Evolutionary conservation across 495 filamentous ascomycete species (phyloP), one percentile per base, ranked within the genome.

Genomic region (Penicillium alfredii): DNA sequence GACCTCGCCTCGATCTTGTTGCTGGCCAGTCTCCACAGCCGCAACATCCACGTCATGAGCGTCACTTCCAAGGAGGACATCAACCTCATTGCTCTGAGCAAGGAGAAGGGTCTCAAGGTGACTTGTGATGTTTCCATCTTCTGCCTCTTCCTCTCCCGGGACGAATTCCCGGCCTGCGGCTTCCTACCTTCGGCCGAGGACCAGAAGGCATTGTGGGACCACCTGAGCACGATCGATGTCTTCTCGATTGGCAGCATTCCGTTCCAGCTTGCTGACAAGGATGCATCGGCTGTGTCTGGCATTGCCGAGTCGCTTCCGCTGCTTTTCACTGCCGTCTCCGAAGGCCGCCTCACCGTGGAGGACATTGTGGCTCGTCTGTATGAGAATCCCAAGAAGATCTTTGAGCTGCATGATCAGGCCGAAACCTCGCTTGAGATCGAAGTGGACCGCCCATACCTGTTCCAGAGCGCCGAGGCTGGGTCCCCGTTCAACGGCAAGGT

Each of bases 41-140:
- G 86, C 40, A 87, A 88, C 56, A 77, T 92, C 44, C 86, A 92
- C 52, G 81, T 90, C 45, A 86, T 83, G 40, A 85, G 80, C 36
- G 82, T 92, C 11, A 86, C 82, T 12, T 82, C 80, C 31, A 83
- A 84, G 66, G 84, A 88, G 49, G 86, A 92, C 39, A 87, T 92
- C 49, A 77, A 68, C 27, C 70, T 92, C 33, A 88, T 92, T 53
- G 75, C 84, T 2, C 68, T 88, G 6, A 79, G 82, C 62, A 92
- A 92, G 61, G 73, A 81, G 51, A 90, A 88, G 66, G 85, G 84
- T 18, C 68, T 89, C 33, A 81, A 80, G 55, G 84, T 92, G 38
- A 88, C 86, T 17, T 92, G 86, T 60, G 86, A 92, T 60, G 83
- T 90, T 30, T 80, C 80, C 13, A 73, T 89, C 46, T 88, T 84